A percentile compares a stretch with the other conserved stretches of the same genome.
Conservation (phyloP, 768 basidiomycete genomes). For the Exidia glandulosa region DNA sequence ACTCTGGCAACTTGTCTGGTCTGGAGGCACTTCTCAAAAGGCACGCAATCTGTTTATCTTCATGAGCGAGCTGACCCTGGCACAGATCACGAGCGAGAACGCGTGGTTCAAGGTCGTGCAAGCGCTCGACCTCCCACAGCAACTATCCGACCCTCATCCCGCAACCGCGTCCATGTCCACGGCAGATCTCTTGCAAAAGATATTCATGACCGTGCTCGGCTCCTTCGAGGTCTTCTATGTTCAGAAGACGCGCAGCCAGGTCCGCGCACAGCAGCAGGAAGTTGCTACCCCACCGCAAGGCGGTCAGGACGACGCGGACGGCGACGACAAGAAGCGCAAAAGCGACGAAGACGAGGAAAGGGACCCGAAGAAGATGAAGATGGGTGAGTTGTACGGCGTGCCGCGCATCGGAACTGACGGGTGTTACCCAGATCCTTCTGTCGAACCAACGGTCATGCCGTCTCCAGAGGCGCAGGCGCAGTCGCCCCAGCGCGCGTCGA, state of each 20-base stretch:
- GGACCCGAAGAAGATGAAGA: neutral
- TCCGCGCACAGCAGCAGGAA: slow-evolving; percentile 21
- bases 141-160: slow-evolving; percentile 32
- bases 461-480: slow-evolving; percentile 35
- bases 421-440: slow-evolving; percentile 4
- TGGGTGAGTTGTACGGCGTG: neutral
- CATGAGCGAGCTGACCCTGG: neutral
- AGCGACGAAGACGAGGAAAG: neutral
- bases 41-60: slow-evolving; percentile 35
- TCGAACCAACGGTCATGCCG: slow-evolving; percentile 7
- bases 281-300: neutral
- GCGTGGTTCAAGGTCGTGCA: slow-evolving; percentile 44
- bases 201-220: slow-evolving; percentile 50
- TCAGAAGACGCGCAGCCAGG: slow-evolving; percentile 47
- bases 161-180: slow-evolving; percentile 37
- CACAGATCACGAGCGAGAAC: slow-evolving; percentile 22
- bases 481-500: slow-evolving; percentile 18
- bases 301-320: neutral
- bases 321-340: neutral
- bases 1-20: slow-evolving; percentile 52
- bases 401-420: neutral
- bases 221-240: slow-evolving; percentile 67
- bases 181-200: slow-evolving; percentile 39
- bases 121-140: slow-evolving; percentile 53
- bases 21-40: slow-evolving; percentile 48